Evolutionary conservation across 768 basidiomycete genomes (phyloP).

Genomic region (Suillus hirtellus): DNA sequence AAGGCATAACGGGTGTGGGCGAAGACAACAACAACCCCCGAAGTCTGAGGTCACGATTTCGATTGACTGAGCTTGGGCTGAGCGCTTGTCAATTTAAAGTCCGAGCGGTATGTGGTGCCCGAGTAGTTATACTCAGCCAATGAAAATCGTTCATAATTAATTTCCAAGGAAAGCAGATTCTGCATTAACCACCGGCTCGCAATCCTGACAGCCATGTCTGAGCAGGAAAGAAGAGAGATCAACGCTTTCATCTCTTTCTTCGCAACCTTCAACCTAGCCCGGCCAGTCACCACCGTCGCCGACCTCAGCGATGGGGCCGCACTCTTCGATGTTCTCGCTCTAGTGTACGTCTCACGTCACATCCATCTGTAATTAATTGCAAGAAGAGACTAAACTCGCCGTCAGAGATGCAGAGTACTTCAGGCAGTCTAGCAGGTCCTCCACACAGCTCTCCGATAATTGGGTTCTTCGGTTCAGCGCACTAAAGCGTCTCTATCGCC

Average conservation of each 20-base stretch:
- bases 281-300: constrained; percentile 58
- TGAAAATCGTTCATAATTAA: constrained; percentile 1
- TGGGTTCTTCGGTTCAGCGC: constrained; percentile 87
- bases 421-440: constrained; percentile 55
- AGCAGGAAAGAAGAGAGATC: constrained; percentile 58
- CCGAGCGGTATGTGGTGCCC: too few species aligned
- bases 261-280: constrained; percentile 64
- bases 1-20: too few species aligned
- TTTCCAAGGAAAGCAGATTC: neutral
- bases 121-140: neutral
- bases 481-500: constrained; percentile 82
- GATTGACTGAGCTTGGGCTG: too few species aligned
- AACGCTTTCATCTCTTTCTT: constrained; percentile 85
- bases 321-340: constrained; percentile 70
- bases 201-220: constrained; percentile 30
- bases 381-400: constrained; percentile 12
- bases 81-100: too few species aligned
- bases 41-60: too few species aligned
- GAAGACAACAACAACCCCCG: too few species aligned
- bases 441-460: constrained; percentile 72
- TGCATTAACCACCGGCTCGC: neutral
- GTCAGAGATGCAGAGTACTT: constrained; percentile 80
- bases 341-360: constrained; percentile 56
- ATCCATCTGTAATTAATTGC: neutral
- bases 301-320: constrained; percentile 83